Evolutionary conservation across 768 basidiomycete species (phyloP), one percentile per base, ranked within the genome.

Genomic region (Rhizopogon rudus): DNA sequence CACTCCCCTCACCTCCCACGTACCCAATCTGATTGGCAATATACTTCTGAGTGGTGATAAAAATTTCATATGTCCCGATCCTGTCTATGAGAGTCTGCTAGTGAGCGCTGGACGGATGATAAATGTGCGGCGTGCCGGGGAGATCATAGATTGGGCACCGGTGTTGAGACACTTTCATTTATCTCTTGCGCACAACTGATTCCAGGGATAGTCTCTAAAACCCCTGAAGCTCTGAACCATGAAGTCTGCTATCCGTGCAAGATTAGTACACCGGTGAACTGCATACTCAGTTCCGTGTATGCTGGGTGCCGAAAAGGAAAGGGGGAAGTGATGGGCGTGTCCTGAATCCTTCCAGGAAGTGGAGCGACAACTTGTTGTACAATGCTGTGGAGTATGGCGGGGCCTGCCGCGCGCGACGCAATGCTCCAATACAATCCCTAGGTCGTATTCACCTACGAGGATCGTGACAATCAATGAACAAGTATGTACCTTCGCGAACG

Each of bases 291-390:
- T 1, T 60, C 68, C 6, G 62, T 59, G 54, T 72, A 73, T 10
- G 40, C 52, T 40, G 70, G 70, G 44, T 71, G 70, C 14, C 69
- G 40, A 62, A 10, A 20, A 64, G 6, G 48, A 60, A 64, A 9
- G 54, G 17, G 17, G 22, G 50, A 54, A 64, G 56, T 55, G 25
- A 57, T 48, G 17, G 44, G 43, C 6, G 28, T 17, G 41, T 45
- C 48, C 17, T 52, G 22, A 22, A 52, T 52, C n/a, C 16, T 37
- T 9, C 29, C 12, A 22, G 50, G 31, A 10, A 49, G 5, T 40
- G 51, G 29, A 16, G 14, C 44, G 42, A 53, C 42, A 4, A 51
- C 8, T 12, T 8, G 16, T 28, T 53, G 52, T 20, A 56, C 10
- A 12, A 35, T 35, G 22, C 41, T 40, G 22, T 22, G 41, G 20